These are phyloP conservation scores for Rhypophila decipiens DNA, from an alignment of 495 filamentous ascomycete genomes.

Conservation along the genomic window DNA sequence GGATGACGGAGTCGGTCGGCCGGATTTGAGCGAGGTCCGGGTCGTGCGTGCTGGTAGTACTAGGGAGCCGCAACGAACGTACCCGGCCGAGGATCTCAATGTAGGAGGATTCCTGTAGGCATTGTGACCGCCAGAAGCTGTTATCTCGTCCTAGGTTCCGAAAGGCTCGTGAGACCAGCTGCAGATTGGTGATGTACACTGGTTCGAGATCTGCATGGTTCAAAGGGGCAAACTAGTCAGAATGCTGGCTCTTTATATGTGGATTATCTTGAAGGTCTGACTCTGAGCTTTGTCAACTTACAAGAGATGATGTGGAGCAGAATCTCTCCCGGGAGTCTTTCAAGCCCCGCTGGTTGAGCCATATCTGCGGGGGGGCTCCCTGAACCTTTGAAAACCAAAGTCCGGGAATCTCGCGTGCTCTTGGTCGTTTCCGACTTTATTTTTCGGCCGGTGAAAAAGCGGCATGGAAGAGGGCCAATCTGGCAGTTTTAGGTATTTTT, in stretches of 20 bases:
- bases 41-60: conserved; percentile 16
- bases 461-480: too few species aligned
- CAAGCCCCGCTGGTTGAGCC: conserved; percentile 15
- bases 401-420: too few species aligned
- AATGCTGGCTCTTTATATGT: too few species aligned
- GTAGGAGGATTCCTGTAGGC: conserved; percentile 60
- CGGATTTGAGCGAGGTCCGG: neutral
- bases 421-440: too few species aligned
- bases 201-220: conserved; percentile 56
- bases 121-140: conserved; percentile 66
- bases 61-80: conserved; percentile 26
- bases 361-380: neutral
- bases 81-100: conserved; percentile 43
- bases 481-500: too few species aligned
- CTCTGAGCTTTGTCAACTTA: conserved; percentile 34
- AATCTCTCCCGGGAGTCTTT: conserved; percentile 69
- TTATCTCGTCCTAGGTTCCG: conserved; percentile 68
- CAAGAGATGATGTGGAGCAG: conserved; percentile 68
- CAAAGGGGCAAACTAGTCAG: too few species aligned
- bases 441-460: too few species aligned
- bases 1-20: neutral
- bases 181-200: conserved; percentile 60
- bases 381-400: neutral
- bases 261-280: neutral
- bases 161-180: conserved; percentile 63